Percentiles rank a stretch among this genome's conserved stretches.
phyloP scores from a whole-genome alignment of 148 eudicot species.

The Amaranthus hypochondriacus region DNA sequence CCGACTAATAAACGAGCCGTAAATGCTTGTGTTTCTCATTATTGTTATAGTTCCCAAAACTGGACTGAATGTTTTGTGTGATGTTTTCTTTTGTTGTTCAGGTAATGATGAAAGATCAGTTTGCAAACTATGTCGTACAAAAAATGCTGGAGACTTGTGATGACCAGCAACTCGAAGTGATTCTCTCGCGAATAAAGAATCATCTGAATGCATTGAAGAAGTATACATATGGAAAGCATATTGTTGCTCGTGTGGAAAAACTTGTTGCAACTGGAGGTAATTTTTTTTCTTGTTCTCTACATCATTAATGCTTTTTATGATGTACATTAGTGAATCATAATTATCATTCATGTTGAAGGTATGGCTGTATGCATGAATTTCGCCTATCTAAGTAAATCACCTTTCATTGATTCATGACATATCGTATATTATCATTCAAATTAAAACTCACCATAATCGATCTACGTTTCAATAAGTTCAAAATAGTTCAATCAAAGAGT shows the following conservation, averaged over 20 bases:
- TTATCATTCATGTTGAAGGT: too few species aligned
- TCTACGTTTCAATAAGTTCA: too few species aligned
- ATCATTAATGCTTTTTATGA: background rate
- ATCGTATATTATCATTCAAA: too few species aligned
- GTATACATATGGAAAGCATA: conserved; percentile 86
- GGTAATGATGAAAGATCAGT: conserved; percentile 85
- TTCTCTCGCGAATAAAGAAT: conserved; percentile 67
- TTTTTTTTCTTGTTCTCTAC: background rate
- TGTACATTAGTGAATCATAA: background rate
- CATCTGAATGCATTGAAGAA: conserved; percentile 80
- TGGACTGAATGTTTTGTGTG: background rate
- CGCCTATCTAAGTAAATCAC: too few species aligned
- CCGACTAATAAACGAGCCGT: too few species aligned
- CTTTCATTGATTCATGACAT: too few species aligned
- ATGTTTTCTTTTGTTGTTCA: conserved; percentile 20
- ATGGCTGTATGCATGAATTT: too few species aligned
- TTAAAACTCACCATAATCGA: too few species aligned
- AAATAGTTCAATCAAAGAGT: too few species aligned
- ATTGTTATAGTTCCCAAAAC: too few species aligned
- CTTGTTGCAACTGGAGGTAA: conserved; percentile 91
- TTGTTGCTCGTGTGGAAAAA: conserved; percentile 90
- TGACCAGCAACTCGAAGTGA: conserved; percentile 75
- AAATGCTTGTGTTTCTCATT: too few species aligned
- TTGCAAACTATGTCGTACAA: conserved; percentile 72
- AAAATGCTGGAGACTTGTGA: conserved; percentile 88